Evolutionary conservation across 495 filamentous ascomycete species (phyloP), one percentile per base, ranked within the genome.

Genomic region (Lindgomyces ingoldianus): DNA sequence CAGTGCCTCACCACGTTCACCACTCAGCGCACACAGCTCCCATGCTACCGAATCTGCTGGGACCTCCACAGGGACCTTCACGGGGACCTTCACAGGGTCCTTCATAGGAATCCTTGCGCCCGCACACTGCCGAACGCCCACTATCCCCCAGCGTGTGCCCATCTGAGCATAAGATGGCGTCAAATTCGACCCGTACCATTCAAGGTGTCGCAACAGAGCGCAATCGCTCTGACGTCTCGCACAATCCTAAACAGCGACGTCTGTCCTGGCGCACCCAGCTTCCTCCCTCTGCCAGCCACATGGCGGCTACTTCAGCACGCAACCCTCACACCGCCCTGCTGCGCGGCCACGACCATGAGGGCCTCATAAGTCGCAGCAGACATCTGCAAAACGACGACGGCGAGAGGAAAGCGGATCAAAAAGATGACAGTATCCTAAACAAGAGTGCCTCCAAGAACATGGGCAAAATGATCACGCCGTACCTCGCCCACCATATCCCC

Each of bases 401-500:
- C 33, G 58, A 67, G 18, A 21, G 4, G 3, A 24, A 30, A 10
- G 39, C 33, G 25, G 46, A 57, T 0, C 12, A 46, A 9, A 39
- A 69, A 21, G 62, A 66, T 27, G 63, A 62, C 36, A 52, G 27
- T 18, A 42, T 70, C 24, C 21, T 64, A 4, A 63, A 51, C 54
- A 47, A 60, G 46, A 54, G 21, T 39, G 57, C 63, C 18, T 49
- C 58, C 18, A 70, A 61, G 45, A 46, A 60, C 36, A 22, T 61
- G 27, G 64, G 61, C 41, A 61, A 65, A 46, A 72, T 65, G 61
- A 65, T 73, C 45, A 57, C 71, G 24, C 71, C 71, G 12, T 73
- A 72, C 57, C 69, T 73, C 45, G 48, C 68, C 36, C 68, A 65
- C 53, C 69, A 73, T 49, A 72, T 73, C 8, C 69, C 71, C n/a